A percentile compares a stretch with the other conserved stretches of the same genome.
These are phyloP conservation scores for Tolypocladium sp. DNA, from an alignment of 2,329 filamentous ascomycete species.

Conservation along the genomic window DNA sequence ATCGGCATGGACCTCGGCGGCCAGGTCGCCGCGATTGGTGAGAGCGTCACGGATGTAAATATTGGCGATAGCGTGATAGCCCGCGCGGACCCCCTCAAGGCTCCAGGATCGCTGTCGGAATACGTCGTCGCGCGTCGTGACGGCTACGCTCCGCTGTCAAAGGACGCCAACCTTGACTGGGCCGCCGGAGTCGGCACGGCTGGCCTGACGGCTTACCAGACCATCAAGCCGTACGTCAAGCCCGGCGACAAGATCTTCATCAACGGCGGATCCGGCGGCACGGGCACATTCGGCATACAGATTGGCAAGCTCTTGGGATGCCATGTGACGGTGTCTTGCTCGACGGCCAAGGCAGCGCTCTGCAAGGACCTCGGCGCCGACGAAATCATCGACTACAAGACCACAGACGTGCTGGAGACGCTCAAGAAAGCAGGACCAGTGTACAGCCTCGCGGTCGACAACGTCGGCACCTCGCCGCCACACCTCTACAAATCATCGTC, in stretches of 20 bases:
- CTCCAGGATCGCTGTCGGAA: slow-evolving; percentile 33
- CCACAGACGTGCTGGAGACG: slow-evolving; percentile 33
- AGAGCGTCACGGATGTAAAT: slow-evolving; percentile 17
- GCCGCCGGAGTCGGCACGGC: slow-evolving; percentile 35
- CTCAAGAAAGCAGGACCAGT: slow-evolving; percentile 35
- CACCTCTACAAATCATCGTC: slow-evolving; percentile 44
- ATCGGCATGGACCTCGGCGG: slow-evolving; percentile 44
- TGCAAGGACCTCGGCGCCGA: slow-evolving; percentile 54
- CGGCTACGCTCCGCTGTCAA: slow-evolving; percentile 26
- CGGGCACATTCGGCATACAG: slow-evolving; percentile 53
- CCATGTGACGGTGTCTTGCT: slow-evolving; percentile 52
- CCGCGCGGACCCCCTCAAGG: slow-evolving; percentile 14
- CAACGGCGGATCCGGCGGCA: slow-evolving; percentile 57
- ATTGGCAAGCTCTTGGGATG: slow-evolving; percentile 54
- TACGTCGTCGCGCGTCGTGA: slow-evolving; percentile 26
- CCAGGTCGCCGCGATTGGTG: slow-evolving; percentile 27
- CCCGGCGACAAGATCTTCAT: slow-evolving; percentile 52
- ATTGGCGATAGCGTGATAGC: slow-evolving; percentile 36
- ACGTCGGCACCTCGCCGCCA: slow-evolving; percentile 39
- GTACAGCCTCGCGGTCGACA: slow-evolving; percentile 48
- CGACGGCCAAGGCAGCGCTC: slow-evolving; percentile 46
- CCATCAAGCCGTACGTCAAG: slow-evolving; percentile 35
- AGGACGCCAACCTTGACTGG: slow-evolving; percentile 27
- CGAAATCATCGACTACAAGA: slow-evolving; percentile 53
- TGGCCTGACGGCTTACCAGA: slow-evolving; percentile 39